phyloP scores from a whole-genome alignment of 2,329 filamentous ascomycete species.

The Sclerotinia subarctica region DNA sequence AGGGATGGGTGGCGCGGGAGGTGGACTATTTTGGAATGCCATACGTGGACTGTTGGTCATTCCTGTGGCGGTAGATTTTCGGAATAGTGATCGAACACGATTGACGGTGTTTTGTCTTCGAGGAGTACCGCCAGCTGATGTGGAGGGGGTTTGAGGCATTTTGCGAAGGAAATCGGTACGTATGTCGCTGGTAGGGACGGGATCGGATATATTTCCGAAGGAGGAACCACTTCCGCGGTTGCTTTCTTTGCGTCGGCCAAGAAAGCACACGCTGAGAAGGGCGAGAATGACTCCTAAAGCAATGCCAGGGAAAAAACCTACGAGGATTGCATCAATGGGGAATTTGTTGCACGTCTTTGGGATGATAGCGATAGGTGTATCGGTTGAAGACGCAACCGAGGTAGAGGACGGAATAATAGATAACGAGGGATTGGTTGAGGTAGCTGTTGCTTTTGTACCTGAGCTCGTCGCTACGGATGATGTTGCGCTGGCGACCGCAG shows the following conservation, averaged over 20 bases:
- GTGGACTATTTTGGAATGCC: constrained; percentile 3
- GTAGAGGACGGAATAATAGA: constrained; percentile 29
- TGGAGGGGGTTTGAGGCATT: constrained; percentile 29
- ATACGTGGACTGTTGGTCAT: neutral
- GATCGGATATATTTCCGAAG: constrained; percentile 50
- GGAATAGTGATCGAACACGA: constrained; percentile 34
- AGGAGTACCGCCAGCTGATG: constrained; percentile 17
- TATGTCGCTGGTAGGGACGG: constrained; percentile 48
- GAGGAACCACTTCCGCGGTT: constrained; percentile 41
- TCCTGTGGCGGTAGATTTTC: constrained; percentile 26
- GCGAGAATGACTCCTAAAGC: constrained; percentile 47
- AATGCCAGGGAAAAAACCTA: constrained; percentile 46
- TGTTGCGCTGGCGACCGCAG: constrained; percentile 31
- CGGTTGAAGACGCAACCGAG: constrained; percentile 13
- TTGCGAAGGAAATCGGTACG: constrained; percentile 54
- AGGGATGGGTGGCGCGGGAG: constrained; percentile 27
- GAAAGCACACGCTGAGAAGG: constrained; percentile 42
- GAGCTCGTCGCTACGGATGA: constrained; percentile 21
- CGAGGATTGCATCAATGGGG: constrained; percentile 22
- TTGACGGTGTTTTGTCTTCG: constrained; percentile 24
- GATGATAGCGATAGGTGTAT: constrained; percentile 11
- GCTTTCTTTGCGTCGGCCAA: constrained; percentile 32
- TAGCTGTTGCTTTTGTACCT: constrained; percentile 5
- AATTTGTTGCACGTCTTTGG: constrained; percentile 31
- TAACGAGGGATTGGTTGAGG: neutral